Evolutionary conservation across 495 filamentous ascomycete species (phyloP), one percentile per base, ranked within the genome.

Genomic region (Penicillium nucicola): DNA sequence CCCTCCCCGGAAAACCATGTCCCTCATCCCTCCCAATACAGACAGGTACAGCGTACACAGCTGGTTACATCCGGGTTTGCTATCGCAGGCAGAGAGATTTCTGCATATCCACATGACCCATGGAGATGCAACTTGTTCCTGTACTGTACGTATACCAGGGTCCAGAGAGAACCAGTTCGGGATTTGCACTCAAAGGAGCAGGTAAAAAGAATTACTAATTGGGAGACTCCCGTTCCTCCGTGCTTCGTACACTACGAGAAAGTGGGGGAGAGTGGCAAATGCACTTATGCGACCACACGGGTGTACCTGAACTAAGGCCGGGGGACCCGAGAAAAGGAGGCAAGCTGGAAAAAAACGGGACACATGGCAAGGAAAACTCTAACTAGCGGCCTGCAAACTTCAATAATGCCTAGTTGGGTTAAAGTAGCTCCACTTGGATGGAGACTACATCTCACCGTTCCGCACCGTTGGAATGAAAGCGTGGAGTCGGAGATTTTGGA

Each of bases 331-430:
- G 37, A 48, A 48, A 48, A 30, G 46, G 46, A 17, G 38, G 20
- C 57, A 48, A 50, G 34, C 15, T 19, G 22, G 18, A 28, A 37
- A 28, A 37, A 50, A 50, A 18, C 25, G 25, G 25, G 25, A 45
- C 41, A 54, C 45, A 52, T 49, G 48, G 48, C 19, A 53, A 34
- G 39, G 25, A 56, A 60, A 46, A 44, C 40, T 50, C 25, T 41
- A 48, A 58, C 57, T 58, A 58, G 54, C 35, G 35, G 41, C 36
- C 33, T 45, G 42, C 52, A 56, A 58, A 64, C 57, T 64, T 64
- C 57, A 64, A 64, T 61, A 64, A 64, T 18, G 32, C 48, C 48
- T n/a, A 36, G 47, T 45, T 25, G 25, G 48, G 55, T 38, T 38
- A 53, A 49, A 45, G 13, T 6, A 9, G 14, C 48, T 53, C 61